Evolutionary conservation across 139 green algal genomes (phyloP).

Genomic region (Chlorella sorokiniana): DNA sequence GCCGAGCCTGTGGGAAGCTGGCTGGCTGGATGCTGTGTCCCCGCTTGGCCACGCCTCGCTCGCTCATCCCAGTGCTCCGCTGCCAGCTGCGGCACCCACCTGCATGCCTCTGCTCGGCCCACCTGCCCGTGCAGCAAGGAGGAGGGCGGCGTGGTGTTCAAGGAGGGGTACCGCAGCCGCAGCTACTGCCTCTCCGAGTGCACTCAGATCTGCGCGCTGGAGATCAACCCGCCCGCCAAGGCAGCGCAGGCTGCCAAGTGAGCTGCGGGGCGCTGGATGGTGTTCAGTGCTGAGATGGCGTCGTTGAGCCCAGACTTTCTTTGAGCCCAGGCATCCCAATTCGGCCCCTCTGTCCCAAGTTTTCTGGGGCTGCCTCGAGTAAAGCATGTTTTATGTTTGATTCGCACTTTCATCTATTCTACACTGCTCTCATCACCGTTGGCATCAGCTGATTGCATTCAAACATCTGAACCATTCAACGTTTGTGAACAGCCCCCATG

Average conservation of each 20-base stretch:
- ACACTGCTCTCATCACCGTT: too few species aligned
- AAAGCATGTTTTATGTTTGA: too few species aligned
- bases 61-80: neutral
- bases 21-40: too few species aligned
- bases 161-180: conserved; percentile 63
- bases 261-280: neutral
- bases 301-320: neutral
- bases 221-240: neutral
- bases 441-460: too few species aligned
- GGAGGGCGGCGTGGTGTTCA: conserved; percentile 75
- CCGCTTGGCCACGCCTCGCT: neutral
- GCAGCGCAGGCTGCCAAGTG: neutral
- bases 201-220: conserved; percentile 8
- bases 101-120: too few species aligned
- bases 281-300: neutral
- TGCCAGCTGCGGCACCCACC: neutral
- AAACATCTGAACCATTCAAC: too few species aligned
- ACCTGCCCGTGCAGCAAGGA: conserved; percentile 43
- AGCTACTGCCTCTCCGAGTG: conserved; percentile 64
- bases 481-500: too few species aligned
- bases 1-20: too few species aligned
- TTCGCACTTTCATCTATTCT: too few species aligned
- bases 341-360: too few species aligned
- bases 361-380: too few species aligned
- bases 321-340: too few species aligned